Evolutionary conservation across 495 filamentous ascomycete species (phyloP).

Genomic region (Parmelia sp.): DNA sequence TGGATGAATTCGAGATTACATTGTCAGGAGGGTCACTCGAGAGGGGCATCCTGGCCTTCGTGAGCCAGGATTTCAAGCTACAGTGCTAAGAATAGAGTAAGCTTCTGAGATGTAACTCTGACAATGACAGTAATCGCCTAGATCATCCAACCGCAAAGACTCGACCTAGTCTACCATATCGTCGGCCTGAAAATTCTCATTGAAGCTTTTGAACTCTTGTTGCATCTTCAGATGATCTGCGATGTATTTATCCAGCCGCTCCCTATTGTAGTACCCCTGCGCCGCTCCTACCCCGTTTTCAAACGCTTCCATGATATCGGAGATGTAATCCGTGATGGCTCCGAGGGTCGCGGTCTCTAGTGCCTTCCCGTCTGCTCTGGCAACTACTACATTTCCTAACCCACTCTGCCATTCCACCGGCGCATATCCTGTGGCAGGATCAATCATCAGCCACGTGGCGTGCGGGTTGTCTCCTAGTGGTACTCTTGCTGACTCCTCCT

Average conservation of each 20-base stretch:
- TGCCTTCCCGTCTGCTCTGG: background rate
- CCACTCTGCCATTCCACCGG: constrained; percentile 10
- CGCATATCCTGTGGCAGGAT: constrained; percentile 8
- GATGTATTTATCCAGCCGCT: background rate
- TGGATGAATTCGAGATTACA: too few relatives aligned
- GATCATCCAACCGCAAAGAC: background rate
- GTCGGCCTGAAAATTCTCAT: background rate
- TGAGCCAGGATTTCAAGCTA: background rate
- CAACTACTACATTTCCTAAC: background rate
- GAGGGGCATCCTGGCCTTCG: background rate
- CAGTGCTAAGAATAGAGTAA: background rate
- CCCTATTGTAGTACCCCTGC: background rate
- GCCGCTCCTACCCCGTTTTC: background rate
- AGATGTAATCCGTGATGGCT: background rate
- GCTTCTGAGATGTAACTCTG: background rate
- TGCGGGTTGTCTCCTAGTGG: constrained; percentile 7
- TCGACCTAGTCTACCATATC: too few relatives aligned
- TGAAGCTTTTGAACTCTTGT: background rate
- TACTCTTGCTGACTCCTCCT: background rate
- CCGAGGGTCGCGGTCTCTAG: background rate
- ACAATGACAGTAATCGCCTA: background rate
- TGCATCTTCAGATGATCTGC: background rate
- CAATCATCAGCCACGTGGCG: constrained; percentile 17
- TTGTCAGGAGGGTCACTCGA: background rate
- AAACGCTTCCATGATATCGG: background rate